A percentile compares a stretch with the other conserved stretches of the same genome.
phyloP scores from a whole-genome alignment of 495 filamentous ascomycete species.

The Cryomyces minteri region DNA sequence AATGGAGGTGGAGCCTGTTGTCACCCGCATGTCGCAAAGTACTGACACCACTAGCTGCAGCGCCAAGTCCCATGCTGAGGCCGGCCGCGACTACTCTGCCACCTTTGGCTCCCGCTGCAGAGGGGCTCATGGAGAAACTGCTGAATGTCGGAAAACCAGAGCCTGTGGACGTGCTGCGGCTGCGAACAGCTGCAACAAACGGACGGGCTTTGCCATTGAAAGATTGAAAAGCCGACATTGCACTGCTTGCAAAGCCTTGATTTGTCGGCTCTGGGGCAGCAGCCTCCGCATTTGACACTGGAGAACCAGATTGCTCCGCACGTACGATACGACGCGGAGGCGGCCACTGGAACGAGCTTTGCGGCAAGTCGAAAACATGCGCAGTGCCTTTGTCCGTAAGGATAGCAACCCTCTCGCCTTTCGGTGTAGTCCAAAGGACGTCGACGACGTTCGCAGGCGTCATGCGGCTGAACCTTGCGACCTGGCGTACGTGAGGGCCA shows the following conservation, averaged over 20 bases:
- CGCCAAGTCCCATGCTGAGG: slow-evolving; percentile 67
- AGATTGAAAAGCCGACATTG: slow-evolving; percentile 12
- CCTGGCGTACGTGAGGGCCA: slow-evolving; percentile 52
- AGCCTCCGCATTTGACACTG: slow-evolving; percentile 22
- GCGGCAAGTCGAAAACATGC: slow-evolving; percentile 74
- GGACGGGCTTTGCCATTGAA: slow-evolving; percentile 9
- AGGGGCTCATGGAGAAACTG: slow-evolving; percentile 25
- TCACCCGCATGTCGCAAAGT: slow-evolving; percentile 70
- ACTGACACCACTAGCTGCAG: slow-evolving; percentile 57
- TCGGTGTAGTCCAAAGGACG: slow-evolving; percentile 69
- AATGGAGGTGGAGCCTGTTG: slow-evolving; percentile 54
- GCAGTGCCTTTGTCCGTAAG: slow-evolving; percentile 87
- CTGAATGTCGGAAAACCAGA: slow-evolving; percentile 24
- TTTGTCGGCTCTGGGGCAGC: slow-evolving; percentile 16
- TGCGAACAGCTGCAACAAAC: slow-evolving; percentile 9
- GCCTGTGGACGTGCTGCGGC: slow-evolving; percentile 20
- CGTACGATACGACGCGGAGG: slow-evolving; percentile 43
- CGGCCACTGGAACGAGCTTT: slow-evolving; percentile 74
- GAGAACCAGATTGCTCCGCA: too few species aligned
- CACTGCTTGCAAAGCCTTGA: slow-evolving; percentile 6
- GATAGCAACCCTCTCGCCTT: slow-evolving; percentile 63
- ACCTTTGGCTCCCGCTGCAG: slow-evolving; percentile 44
- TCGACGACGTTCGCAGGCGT: slow-evolving; percentile 81
- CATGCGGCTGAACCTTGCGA: slow-evolving; percentile 75
- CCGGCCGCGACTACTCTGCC: slow-evolving; percentile 68